Base-by-base conservation (phyloP, 2,329 filamentous ascomycete species). In the Aspergillus quadrilineatus region DNA sequence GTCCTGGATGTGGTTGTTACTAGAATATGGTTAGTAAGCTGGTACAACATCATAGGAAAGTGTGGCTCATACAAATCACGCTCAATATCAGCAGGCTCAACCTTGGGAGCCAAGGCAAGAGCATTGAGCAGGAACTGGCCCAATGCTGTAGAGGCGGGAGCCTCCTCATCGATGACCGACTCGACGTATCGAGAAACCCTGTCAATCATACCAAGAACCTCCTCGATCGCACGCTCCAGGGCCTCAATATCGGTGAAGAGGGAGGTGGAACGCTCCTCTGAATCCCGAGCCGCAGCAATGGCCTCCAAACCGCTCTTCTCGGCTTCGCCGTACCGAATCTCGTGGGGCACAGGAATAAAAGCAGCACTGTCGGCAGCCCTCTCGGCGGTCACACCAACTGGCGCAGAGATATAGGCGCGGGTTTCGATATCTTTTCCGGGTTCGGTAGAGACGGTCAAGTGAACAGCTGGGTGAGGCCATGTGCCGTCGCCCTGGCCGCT, bases 1-100 rank as follows among this genome's bases (percentile, higher is more conserved):
- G 75, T 99, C 94, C 81, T 99, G 94, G 77, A 99, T 92, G 80
- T 99, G 94, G 82, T 96, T 96, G 86, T 99, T 99, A 85, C 83
- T 85, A 71, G 36, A 48, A 50, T 48, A 44, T 74, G 72, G 76
- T 71, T 50, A 56, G 46, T 29, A 28, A 32, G 6, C 22, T n/a
- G 36, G 47, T n/a, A 4, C 58, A 10, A 53, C 32, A 53, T 14
- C 34, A 26, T 14, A 26, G 55, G 37, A 47, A 28, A 29, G 15
- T 10, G 39, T 47, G 63, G 22, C 22, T 81, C 82, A 50, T 81
- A 86, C 83, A 99, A 99, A 81, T 97, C 92, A 73, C 89, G 85
- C 83, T 99, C 94, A 72, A 99, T 92, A 74, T 95, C 89, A 60
- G 86, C 84, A 37, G 88, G 81, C 69, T 96, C 90, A 60, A 97